A percentile compares a stretch with the other conserved stretches of the same genome.
phyloP scores from a whole-genome alignment of 2,329 filamentous ascomycete genomes.

The Akanthomyces dipterigenus region DNA sequence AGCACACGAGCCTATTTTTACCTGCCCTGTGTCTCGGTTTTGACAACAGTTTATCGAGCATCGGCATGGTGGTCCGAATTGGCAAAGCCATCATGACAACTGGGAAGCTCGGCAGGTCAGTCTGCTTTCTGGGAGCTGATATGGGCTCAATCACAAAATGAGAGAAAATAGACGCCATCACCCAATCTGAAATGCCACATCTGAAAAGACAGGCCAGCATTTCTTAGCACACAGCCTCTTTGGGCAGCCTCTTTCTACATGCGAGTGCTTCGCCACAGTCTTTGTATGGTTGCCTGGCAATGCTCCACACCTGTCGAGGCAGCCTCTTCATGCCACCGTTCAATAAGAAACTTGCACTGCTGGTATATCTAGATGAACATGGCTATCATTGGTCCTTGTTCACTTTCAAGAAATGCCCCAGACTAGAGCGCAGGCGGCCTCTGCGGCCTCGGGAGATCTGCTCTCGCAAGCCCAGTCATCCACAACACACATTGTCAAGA shows the following conservation, averaged over 20 bases:
- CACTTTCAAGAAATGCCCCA: background rate
- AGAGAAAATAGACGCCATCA: too few relatives aligned
- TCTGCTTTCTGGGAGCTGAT: too few relatives aligned
- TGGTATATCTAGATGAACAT: background rate
- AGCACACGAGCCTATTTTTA: background rate
- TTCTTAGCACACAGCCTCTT: too few relatives aligned
- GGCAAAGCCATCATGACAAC: background rate
- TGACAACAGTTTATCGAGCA: too few relatives aligned
- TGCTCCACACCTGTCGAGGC: background rate
- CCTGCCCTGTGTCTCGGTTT: too few relatives aligned
- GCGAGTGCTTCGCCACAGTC: background rate
- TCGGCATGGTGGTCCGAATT: too few relatives aligned
- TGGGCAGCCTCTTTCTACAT: background rate
- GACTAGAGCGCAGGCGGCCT: background rate
- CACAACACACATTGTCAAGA: slow-evolving; percentile 43
- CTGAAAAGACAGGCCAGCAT: too few relatives aligned
- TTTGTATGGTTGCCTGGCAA: background rate
- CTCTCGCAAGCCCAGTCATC: background rate
- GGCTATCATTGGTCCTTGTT: background rate
- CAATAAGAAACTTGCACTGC: too few relatives aligned
- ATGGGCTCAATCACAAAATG: too few relatives aligned
- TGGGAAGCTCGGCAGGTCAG: too few relatives aligned
- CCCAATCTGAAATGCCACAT: too few relatives aligned
- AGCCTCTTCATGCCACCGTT: too few relatives aligned
- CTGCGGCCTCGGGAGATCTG: background rate